These are phyloP conservation scores for Blastocladiella emersonii DNA, from an alignment of 371 early-diverging fungal species.

Conservation along the genomic window DNA sequence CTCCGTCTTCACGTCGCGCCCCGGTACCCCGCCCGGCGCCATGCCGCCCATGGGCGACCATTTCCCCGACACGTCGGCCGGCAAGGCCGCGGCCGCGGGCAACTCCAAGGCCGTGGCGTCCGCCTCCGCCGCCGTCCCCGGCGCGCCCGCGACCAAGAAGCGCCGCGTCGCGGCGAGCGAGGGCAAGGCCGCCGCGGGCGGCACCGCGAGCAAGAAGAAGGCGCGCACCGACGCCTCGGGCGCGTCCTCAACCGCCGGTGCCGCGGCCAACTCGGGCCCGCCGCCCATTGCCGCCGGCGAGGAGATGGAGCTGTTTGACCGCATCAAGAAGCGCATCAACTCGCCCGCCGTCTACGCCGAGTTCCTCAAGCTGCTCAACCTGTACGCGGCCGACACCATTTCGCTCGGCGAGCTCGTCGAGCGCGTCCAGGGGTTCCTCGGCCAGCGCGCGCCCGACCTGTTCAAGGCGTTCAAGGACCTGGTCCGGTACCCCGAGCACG, in stretches of 20 bases:
- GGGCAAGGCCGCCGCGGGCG: neutral
- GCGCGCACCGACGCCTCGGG: slow-evolving; percentile 9
- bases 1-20: neutral
- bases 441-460: slow-evolving; percentile 54
- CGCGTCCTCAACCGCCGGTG: neutral
- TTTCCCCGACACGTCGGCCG: no score
- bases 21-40: slow-evolving; percentile 9
- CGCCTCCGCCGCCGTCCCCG: no score
- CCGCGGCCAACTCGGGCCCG: no score
- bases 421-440: slow-evolving; percentile 65
- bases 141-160: no score
- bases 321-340: slow-evolving; percentile 67
- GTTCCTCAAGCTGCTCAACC: slow-evolving; percentile 91
- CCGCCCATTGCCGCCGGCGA: no score
- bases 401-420: slow-evolving; percentile 68
- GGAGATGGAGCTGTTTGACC: slow-evolving; percentile 85
- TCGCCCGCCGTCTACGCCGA: slow-evolving; percentile 83
- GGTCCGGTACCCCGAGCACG: neutral
- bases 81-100: no score
- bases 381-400: slow-evolving; percentile 91
- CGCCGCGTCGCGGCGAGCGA: neutral
- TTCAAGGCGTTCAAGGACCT: slow-evolving; percentile 88
- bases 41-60: slow-evolving; percentile 9
- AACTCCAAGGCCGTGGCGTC: no score
- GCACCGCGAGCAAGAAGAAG: slow-evolving; percentile 9